Evolutionary conservation across 805 yeast genomes (phyloP), one percentile per base, ranked within the genome.

Genomic region (Starmerella riodocensis): DNA sequence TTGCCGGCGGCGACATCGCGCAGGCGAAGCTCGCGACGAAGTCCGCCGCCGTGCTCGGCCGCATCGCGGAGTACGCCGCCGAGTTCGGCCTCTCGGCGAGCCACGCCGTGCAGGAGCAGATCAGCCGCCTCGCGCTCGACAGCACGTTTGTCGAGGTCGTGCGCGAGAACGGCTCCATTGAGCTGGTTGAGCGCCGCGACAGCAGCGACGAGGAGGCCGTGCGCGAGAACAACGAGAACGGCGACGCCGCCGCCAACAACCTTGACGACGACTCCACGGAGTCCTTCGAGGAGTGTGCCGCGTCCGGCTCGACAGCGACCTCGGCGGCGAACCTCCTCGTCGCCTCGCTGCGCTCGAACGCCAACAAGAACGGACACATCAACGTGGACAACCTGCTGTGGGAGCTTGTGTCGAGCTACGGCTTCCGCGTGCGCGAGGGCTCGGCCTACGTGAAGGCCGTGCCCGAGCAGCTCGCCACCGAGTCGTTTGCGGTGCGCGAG

Each of bases 401-500:
- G 38, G 38, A 35, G 25, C 7, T 35, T 20, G 30, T 29, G n/a
- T 16, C 24, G 4, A 19, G 32, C 11, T 29, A 29, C 32, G 32
- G 32, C 7, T 9, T 29, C 12, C 18, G 32, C 18, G 6, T 17
- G 9, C 55, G 53, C 17, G 52, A 55, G 29, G 50, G 34, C 46
- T 43, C 27, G 37, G 45, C 48, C 31, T 51, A 52, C 13, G 48
- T 47, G 17, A 63, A 62, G 43, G 45, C 46, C 36, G 56, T 66
- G 39, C 70, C 71, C 22, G 26, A 40, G 4, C 52, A 48, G 26
- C 52, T 66, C 42, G 50, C 60, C 43, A 36, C 49, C 35, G 71
- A 65, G 36, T 51, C 58, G 24, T 42, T 65, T 24, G 56, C 50
- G n/a, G 63, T 65, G 23, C 60, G 73, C 40, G 71, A 67, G 54